Evolutionary conservation across 352 stramenopile genomes (phyloP), one percentile per base, ranked within the genome.

Genomic region (Phytopythium oedochilum): DNA sequence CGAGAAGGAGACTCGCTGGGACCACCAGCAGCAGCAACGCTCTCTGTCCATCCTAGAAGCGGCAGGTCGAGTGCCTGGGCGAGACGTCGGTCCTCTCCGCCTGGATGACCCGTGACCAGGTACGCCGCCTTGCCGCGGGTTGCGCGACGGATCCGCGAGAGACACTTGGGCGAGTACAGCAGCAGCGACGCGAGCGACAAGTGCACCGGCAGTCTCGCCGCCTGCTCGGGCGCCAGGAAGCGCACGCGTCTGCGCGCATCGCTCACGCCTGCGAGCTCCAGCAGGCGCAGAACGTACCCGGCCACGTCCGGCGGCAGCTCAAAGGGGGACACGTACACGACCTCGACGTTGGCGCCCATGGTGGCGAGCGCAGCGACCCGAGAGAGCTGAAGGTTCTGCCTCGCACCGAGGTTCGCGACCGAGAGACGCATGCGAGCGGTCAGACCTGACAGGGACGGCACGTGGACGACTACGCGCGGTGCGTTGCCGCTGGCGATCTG

Each of bases 321-420:
- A 53, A 93, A 93, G 15, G 88, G 86, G 31, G 75, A 72, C 7
- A 97, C 78, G 57, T 96, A 97, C n/a, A 97, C 66, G 22, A 97
- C 61, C 31, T 96, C 80, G 25, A 97, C 84, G 50, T 87, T 76
- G 15, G 66, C 52, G 54, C 96, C 87, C 31, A 82, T 44, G 28
- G 89, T 52, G n/a, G 52, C 68, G 31, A 54, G 47, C 39, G 70
- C 85, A 31, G 82, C 86, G 46, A 97, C 60, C 9, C 84, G 70
- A 31, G 81, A 76, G 28, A 95, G 75, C 59, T 96, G 86, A 12
- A 96, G 67, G 57, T 95, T 97, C 55, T 96, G 78, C 45, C 79
- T 61, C 29, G 91, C 68, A 0, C 66, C 63, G 31, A 96, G 88
- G 44, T 92, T 86, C 29, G 88, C 77, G 35, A 77, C 61, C 15